Evolutionary conservation across 305 asterid genomes (phyloP), one percentile per base, ranked within the genome.

Genomic region (Ajuga reptans): DNA sequence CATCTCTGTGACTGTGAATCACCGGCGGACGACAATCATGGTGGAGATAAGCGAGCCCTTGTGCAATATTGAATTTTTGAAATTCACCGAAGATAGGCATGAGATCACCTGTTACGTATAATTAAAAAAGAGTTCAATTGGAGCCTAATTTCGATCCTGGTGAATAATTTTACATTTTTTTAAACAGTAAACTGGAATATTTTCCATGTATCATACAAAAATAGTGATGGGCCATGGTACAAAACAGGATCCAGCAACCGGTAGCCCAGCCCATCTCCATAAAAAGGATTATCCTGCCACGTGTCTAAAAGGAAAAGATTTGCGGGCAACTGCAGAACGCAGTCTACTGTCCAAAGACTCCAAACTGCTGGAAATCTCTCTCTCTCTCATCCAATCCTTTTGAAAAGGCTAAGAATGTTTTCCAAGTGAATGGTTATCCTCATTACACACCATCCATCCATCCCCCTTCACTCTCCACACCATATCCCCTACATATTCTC

Each of bases 21-120:
- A 91, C 88, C 0, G 93, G 82, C 3, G 96, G 97, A 46, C 83
- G 86, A 27, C 97, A 91, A 18, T 91, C 95, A 6, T 91, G 85
- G 75, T 91, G 97, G 77, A 91, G 93, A 72, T 91, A 89, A 8
- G 93, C 86, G 16, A 91, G 87, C 37, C 96, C 97, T 6, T 91
- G 95, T 3, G 97, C 96, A 6, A n/a, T n/a, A n/a, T n/a, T n/a
- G n/a, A n/a, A n/a, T n/a, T n/a, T n/a, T n/a, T n/a, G n/a, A n/a
- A n/a, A n/a, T n/a, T n/a, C n/a, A n/a, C n/a, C n/a, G n/a, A n/a
- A n/a, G n/a, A n/a, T n/a, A n/a, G n/a, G n/a, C n/a, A n/a, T n/a
- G n/a, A n/a, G n/a, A n/a, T n/a, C n/a, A n/a, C n/a, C n/a, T n/a
- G n/a, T n/a, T n/a, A n/a, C n/a, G n/a, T n/a, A n/a, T n/a, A n/a